These are phyloP conservation scores for Populus ilicifolia DNA, from an alignment of 345 rosid species.

Conservation along the genomic window DNA sequence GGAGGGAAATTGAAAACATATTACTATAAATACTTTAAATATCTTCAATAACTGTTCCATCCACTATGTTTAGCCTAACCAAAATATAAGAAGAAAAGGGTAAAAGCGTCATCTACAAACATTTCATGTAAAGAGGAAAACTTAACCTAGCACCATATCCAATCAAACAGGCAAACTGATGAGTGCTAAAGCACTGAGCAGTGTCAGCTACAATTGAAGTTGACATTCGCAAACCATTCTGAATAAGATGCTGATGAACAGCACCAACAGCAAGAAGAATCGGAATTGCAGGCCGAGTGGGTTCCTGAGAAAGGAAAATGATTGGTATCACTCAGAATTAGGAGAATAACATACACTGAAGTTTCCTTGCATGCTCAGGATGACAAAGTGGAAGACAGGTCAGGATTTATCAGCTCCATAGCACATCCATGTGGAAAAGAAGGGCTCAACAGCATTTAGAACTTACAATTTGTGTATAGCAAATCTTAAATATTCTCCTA, in stretches of 20 bases:
- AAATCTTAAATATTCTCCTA: not conserved
- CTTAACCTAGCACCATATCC: conserved; percentile 96
- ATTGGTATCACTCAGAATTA: not conserved
- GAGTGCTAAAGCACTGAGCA: conserved; percentile 98
- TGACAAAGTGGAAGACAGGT: not conserved
- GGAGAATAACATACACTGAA: not conserved
- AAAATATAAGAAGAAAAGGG: not conserved
- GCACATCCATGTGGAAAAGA: not conserved
- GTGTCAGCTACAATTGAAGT: conserved; percentile 93
- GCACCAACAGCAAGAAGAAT: conserved; percentile 97
- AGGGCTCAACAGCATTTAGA: not conserved
- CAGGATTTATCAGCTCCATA: not conserved
- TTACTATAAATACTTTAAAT: not conserved
- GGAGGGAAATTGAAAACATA: not conserved
- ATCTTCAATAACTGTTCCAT: not conserved
- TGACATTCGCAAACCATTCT: conserved; percentile 92
- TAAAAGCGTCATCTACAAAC: not conserved
- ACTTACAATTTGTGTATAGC: not conserved
- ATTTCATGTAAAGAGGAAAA: conserved; percentile 10
- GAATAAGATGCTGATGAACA: conserved; percentile 97
- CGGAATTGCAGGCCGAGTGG: conserved; percentile 90
- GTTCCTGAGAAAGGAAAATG: conserved; percentile 51
- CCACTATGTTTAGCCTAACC: not conserved
- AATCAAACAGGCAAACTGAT: conserved; percentile 95
- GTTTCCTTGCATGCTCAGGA: not conserved